Evolutionary conservation across 2,329 filamentous ascomycete genomes (phyloP).

Genomic region (Apiospora rasikravindrae): DNA sequence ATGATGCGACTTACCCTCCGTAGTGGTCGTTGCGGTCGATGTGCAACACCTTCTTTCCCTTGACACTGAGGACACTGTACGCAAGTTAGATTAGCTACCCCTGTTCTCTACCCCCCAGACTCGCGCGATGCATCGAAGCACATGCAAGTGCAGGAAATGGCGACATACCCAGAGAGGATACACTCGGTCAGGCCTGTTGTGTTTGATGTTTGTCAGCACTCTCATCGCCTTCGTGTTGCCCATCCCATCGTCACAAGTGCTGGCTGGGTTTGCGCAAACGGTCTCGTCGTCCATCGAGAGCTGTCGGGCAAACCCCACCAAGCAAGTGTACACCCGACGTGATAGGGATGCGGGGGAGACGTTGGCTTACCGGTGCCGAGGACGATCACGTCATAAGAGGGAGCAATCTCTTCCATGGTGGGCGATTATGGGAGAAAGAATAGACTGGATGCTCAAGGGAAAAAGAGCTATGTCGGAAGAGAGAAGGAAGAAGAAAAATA

Average conservation of each 20-base stretch:
- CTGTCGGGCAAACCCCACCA: conserved; percentile 24
- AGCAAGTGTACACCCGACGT: conserved; percentile 18
- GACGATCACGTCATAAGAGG: conserved; percentile 98
- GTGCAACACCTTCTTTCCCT: conserved; percentile 98
- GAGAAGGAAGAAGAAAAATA: conserved; percentile 25
- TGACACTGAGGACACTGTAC: conserved; percentile 88
- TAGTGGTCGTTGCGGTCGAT: conserved; percentile 99
- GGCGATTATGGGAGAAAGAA: conserved; percentile 32
- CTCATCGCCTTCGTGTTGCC: not conserved
- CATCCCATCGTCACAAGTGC: not conserved
- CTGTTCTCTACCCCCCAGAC: not conserved
- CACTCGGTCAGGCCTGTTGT: conserved; percentile 90
- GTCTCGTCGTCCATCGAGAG: conserved; percentile 42
- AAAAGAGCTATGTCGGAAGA: conserved; percentile 27
- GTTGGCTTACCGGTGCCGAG: conserved; percentile 85
- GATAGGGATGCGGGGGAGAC: conserved; percentile 37
- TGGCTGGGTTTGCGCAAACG: conserved; percentile 25
- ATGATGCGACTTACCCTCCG: conserved; percentile 74
- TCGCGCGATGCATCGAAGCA: not conserved
- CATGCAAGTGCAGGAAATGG: conserved; percentile 7
- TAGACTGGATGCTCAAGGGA: conserved; percentile 38
- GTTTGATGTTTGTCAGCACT: not conserved
- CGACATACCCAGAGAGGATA: conserved; percentile 88
- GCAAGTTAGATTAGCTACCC: conserved; percentile 22
- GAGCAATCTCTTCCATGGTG: conserved; percentile 96